phyloP scores from a whole-genome alignment of 2,329 filamentous ascomycete genomes.

The Aspergillus neotritici region DNA sequence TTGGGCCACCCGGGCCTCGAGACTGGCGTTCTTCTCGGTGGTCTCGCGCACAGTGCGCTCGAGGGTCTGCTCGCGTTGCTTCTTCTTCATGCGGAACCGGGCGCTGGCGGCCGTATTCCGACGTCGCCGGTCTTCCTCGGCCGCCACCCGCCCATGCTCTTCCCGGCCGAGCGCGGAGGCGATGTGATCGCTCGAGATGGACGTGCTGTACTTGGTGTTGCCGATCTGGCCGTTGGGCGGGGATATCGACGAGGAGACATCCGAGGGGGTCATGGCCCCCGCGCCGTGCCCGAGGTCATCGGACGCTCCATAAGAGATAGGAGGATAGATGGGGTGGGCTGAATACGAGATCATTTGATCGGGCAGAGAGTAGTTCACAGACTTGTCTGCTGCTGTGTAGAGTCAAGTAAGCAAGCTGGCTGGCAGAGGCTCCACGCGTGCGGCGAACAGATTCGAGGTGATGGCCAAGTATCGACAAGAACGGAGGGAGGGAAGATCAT shows the following conservation, averaged over 20 bases:
- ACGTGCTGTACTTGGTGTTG: conserved; percentile 38
- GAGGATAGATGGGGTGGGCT: conserved; percentile 34
- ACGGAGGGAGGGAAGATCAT: background rate
- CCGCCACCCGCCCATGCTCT: conserved; percentile 65
- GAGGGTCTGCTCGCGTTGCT: conserved; percentile 82
- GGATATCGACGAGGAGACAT: conserved; percentile 39
- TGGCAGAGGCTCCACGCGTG: background rate
- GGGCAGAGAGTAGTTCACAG: conserved; percentile 34
- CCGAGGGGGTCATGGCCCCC: conserved; percentile 36
- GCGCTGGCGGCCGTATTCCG: conserved; percentile 85
- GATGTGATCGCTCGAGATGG: conserved; percentile 33
- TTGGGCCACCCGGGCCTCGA: conserved; percentile 68
- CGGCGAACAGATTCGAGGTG: conserved; percentile 6
- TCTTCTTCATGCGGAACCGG: conserved; percentile 91
- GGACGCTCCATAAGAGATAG: conserved; percentile 31
- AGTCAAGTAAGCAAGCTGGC: conserved; percentile 20
- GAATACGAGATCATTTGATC: conserved; percentile 37
- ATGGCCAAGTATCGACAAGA: conserved; percentile 13
- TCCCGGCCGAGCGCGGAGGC: conserved; percentile 55
- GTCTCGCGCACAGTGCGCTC: conserved; percentile 79
- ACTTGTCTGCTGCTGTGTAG: conserved; percentile 26
- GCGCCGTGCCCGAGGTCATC: conserved; percentile 33
- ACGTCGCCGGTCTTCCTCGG: conserved; percentile 84
- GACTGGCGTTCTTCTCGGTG: conserved; percentile 66
- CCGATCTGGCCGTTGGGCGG: conserved; percentile 37